Conservation (phyloP, 1,284 basidiomycete species). For the Rhodotorula sp. region DNA sequence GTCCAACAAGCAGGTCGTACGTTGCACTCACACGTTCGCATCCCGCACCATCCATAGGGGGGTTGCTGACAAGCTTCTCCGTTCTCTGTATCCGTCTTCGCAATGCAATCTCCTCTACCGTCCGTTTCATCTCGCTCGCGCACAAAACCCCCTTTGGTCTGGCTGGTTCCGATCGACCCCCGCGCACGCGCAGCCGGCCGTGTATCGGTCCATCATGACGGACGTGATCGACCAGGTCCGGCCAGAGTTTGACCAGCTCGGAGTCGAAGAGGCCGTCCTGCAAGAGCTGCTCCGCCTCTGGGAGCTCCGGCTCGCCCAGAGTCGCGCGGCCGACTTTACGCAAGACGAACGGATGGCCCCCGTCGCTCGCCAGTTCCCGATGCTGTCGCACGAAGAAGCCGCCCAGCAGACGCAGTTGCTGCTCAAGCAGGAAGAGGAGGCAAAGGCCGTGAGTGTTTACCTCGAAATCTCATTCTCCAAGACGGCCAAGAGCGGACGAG, state of each 20-base stretch:
- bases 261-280: slow-evolving; percentile 86
- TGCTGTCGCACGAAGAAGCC: slow-evolving; percentile 10
- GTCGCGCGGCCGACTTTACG: slow-evolving; percentile 85
- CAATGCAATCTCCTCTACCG: neutral
- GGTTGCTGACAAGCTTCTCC: slow-evolving; percentile 7
- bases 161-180: too few relatives aligned
- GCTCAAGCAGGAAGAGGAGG: slow-evolving; percentile 6
- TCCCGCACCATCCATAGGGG: neutral
- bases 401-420: neutral
- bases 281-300: slow-evolving; percentile 92
- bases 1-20: slow-evolving; percentile 18
- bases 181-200: slow-evolving; percentile 63
- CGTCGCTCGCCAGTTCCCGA: slow-evolving; percentile 28
- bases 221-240: slow-evolving; percentile 87
- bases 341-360: slow-evolving; percentile 46
- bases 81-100: neutral
- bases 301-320: slow-evolving; percentile 87
- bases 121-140: neutral
- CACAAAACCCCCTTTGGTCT: too few relatives aligned
- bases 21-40: neutral
- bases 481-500: too few relatives aligned
- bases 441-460: neutral
- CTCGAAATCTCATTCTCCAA: neutral
- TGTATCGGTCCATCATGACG: slow-evolving; percentile 93
- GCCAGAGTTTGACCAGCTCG: slow-evolving; percentile 95